Conservation (phyloP, 257 asterid genomes). For the Solanum corneliomulleri region DNA sequence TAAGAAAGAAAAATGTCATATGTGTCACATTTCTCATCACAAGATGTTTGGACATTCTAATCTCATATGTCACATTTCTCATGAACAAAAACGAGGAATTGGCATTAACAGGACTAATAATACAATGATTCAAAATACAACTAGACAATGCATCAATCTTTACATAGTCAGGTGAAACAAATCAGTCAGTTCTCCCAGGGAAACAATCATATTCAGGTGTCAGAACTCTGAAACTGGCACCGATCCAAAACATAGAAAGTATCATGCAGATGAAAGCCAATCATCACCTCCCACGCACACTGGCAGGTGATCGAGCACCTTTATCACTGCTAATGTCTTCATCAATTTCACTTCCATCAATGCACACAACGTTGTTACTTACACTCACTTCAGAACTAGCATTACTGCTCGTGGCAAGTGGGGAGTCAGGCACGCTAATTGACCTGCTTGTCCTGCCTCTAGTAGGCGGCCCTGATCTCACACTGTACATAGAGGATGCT, state of each 20-base stretch:
- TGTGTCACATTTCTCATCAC: not conserved
- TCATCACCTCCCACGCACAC: constrained; percentile 59
- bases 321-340: constrained; percentile 67
- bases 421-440: constrained; percentile 75
- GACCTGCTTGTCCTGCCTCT: constrained; percentile 50
- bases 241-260: not conserved
- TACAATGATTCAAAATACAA: constrained; percentile 4
- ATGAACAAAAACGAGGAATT: not conserved
- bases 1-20: not conserved
- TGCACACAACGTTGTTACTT: constrained; percentile 44
- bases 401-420: constrained; percentile 91
- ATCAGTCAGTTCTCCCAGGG: not conserved
- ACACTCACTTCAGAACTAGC: constrained; percentile 92
- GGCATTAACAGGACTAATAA: not conserved
- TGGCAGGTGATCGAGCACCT: constrained; percentile 55
- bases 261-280: not conserved
- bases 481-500: constrained; percentile 91
- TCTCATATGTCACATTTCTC: not conserved
- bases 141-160: not conserved
- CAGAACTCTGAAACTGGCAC: not conserved
- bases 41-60: not conserved
- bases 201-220: not conserved
- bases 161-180: not conserved
- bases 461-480: constrained; percentile 70
- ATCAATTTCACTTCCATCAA: constrained; percentile 47